Evolutionary conservation across 164 flowering plant genomes (phyloP).

Genomic region (Cinnamomum chago): DNA sequence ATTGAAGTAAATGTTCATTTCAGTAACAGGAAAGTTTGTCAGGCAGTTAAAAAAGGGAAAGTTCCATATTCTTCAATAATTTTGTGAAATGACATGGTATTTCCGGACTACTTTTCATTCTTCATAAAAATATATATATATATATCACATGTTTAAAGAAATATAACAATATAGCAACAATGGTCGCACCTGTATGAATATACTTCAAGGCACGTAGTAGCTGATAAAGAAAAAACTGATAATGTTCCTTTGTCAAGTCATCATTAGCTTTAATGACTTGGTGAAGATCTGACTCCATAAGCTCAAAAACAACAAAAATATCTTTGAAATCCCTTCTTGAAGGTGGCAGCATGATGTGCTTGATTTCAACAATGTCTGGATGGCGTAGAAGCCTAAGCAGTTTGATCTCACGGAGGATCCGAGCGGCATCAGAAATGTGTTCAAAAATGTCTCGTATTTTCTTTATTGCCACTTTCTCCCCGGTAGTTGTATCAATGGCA

Average conservation of each 20-base stretch:
- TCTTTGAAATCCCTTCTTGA: slow-evolving; percentile 83
- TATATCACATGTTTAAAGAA: too few relatives aligned
- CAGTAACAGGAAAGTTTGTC: too few relatives aligned
- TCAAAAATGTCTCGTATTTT: slow-evolving; percentile 23
- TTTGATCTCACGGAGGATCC: slow-evolving; percentile 91
- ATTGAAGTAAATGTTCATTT: too few relatives aligned
- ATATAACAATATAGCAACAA: neutral
- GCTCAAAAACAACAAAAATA: slow-evolving; percentile 91
- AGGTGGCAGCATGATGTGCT: slow-evolving; percentile 88
- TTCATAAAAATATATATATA: too few relatives aligned
- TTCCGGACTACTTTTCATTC: too few relatives aligned
- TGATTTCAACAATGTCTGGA: slow-evolving; percentile 93
- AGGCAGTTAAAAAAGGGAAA: too few relatives aligned
- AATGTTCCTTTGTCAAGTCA: slow-evolving; percentile 79
- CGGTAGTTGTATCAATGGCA: slow-evolving; percentile 20
- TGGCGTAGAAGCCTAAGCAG: slow-evolving; percentile 81
- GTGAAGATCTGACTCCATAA: slow-evolving; percentile 95
- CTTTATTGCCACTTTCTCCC: slow-evolving; percentile 23
- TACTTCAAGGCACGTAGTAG: slow-evolving; percentile 83
- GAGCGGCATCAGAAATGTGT: slow-evolving; percentile 60
- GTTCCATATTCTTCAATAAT: too few relatives aligned
- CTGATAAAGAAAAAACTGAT: slow-evolving; percentile 93
- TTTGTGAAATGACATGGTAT: too few relatives aligned
- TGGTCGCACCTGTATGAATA: slow-evolving; percentile 71
- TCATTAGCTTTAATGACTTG: slow-evolving; percentile 93